Base-by-base conservation (phyloP, 306 rosid species). In the Morella rubra region DNA sequence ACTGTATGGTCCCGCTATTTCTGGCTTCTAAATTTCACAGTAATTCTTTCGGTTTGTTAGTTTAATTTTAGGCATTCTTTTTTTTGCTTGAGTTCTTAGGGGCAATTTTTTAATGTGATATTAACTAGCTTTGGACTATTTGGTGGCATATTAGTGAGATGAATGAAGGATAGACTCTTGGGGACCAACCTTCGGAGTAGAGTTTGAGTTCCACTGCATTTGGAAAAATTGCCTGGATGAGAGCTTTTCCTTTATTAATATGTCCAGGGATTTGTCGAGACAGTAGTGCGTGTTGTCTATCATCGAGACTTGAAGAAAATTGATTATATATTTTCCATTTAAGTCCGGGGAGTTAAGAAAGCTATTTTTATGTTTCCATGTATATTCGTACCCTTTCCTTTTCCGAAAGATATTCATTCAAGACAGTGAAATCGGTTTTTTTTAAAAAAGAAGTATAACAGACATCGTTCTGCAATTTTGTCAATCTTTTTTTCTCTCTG, bases 1-100 rank as follows among this genome's bases (percentile, higher is more conserved):
- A 91, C 74, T 89, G 95, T 89, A 73, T 41, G 87, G 6, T 18
- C 55, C 59, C 65, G 69, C 41, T 5, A 44, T 50, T 44, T 12
- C 60, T 20, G 22, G 11, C 40, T 56, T 58, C 40, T 22, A 58
- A 22, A 12, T 22, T 41, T 44, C 59, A 20, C 45, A 55, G 8
- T 77, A 45, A 60, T 18, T 19, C 22, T 44, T 44, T n/a, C 59
- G 20, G 15, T 18, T 18, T 9, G 53, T 53, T 24, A 22, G 14
- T 50, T 14, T 9, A 47, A 6, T 71, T 15, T 5, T 15, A 32
- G 20, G 59, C 32, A 15, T 55, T 9, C 10, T 53, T 62, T 50
- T 50, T 62, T 50, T 22, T 65, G 0, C n/a, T 37, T 44, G 24
- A 75, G 49, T 49, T 4, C 52, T 59, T 22, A 27, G 61, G 55